These are phyloP conservation scores for Xylogone sp. DNA, from an alignment of 2,329 filamentous ascomycete species.

Conservation along the genomic window DNA sequence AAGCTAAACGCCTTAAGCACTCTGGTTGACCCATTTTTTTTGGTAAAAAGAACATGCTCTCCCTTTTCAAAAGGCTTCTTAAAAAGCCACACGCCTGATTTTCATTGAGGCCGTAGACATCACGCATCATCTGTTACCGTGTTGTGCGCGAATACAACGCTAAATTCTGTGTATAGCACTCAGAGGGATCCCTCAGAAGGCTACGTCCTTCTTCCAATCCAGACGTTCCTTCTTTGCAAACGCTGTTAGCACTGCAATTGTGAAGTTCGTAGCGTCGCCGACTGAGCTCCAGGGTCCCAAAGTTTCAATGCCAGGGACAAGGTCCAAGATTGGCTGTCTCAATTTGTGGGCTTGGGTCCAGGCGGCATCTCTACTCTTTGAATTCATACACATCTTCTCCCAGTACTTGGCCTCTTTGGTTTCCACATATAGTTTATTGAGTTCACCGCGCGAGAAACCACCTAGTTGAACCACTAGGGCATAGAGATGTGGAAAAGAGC, in stretches of 20 bases:
- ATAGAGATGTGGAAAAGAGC: conserved; percentile 4
- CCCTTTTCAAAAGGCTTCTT: too few species aligned
- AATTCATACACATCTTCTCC: conserved; percentile 30
- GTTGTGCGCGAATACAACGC: too few species aligned
- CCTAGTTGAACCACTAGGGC: conserved; percentile 11
- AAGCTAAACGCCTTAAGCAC: too few species aligned
- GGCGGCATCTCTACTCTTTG: conserved; percentile 25
- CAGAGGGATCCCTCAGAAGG: not conserved
- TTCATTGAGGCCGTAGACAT: too few species aligned
- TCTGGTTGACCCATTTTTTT: too few species aligned
- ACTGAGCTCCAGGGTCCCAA: conserved; percentile 36
- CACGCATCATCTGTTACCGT: too few species aligned
- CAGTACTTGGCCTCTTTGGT: conserved; percentile 22
- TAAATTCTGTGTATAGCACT: too few species aligned
- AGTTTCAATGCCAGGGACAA: conserved; percentile 12
- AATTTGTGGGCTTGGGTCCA: conserved; percentile 12
- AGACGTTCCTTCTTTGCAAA: conserved; percentile 42
- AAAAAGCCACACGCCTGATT: too few species aligned
- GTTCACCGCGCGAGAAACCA: conserved; percentile 13
- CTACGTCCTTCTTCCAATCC: conserved; percentile 21
- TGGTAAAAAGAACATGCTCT: too few species aligned
- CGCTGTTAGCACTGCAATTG: conserved; percentile 37
- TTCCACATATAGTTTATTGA: conserved; percentile 9
- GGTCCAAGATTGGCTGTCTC: conserved; percentile 34
- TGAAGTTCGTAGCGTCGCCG: conserved; percentile 41